Evolutionary conservation across 1,139 yeast genomes (phyloP).

Genomic region (Pichia sp.): DNA sequence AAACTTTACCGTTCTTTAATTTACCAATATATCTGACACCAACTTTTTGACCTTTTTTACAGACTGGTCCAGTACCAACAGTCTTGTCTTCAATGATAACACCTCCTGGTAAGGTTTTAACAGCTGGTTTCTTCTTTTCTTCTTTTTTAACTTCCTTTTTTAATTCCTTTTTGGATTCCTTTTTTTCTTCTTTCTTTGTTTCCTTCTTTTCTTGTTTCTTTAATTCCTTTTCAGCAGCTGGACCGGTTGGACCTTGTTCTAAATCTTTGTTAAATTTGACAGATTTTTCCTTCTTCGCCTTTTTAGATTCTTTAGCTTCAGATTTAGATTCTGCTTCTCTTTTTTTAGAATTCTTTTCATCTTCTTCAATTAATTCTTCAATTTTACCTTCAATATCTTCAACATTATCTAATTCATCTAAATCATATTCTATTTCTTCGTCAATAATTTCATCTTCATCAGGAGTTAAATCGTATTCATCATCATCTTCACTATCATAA

Average conservation of each 20-base stretch:
- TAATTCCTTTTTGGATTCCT: slow-evolving; percentile 15
- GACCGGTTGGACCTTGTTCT: slow-evolving; percentile 86
- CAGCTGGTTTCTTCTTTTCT: slow-evolving; percentile 44
- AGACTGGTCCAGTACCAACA: slow-evolving; percentile 78
- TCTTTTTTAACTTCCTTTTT: slow-evolving; percentile 27
- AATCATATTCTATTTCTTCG: slow-evolving; percentile 41
- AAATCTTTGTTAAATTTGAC: slow-evolving; percentile 86
- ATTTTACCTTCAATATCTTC: slow-evolving; percentile 51
- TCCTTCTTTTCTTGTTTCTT: slow-evolving; percentile 24
- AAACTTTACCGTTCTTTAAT: slow-evolving; percentile 90
- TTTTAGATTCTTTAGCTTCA: slow-evolving; percentile 31
- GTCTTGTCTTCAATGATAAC: slow-evolving; percentile 89
- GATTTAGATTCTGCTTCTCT: slow-evolving; percentile 28
- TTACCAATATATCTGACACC: slow-evolving; percentile 98
- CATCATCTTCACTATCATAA: slow-evolving; percentile 55
- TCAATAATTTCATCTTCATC: slow-evolving; percentile 79
- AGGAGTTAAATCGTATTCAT: slow-evolving; percentile 82
- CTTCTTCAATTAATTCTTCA: slow-evolving; percentile 57
- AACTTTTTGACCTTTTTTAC: slow-evolving; percentile 84
- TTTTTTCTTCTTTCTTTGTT: slow-evolving; percentile 19
- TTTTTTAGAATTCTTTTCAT: slow-evolving; percentile 34
- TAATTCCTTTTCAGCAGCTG: slow-evolving; percentile 29
- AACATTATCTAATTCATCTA: slow-evolving; percentile 57
- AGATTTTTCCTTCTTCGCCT: slow-evolving; percentile 43
- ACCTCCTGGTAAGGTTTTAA: slow-evolving; percentile 86